Conservation (phyloP, 345 rosid genomes). For the Raphanus raphanistrum region DNA sequence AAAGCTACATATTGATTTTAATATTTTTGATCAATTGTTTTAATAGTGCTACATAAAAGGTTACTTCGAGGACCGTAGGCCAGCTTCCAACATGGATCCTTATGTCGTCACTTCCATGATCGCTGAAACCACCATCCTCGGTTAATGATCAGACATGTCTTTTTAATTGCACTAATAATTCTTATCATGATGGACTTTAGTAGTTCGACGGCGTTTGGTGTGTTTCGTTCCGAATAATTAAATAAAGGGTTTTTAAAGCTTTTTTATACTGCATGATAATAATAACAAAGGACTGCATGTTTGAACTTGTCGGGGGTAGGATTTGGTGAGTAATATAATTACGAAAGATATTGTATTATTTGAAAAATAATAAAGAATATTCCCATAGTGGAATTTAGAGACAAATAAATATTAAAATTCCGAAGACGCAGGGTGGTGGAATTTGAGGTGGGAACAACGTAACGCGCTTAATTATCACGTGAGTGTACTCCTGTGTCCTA, state of each 20-base stretch:
- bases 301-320: slow-evolving; percentile 9
- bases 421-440: slow-evolving; percentile 24
- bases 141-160: neutral
- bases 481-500: neutral
- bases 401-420: neutral
- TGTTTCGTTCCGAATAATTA: slow-evolving; percentile 8
- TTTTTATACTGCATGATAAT: neutral
- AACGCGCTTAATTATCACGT: slow-evolving; percentile 25
- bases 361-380: neutral
- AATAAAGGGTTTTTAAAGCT: slow-evolving; percentile 2
- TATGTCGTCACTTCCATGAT: slow-evolving; percentile 77
- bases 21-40: no score
- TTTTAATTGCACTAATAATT: slow-evolving; percentile 19
- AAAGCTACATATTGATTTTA: no score
- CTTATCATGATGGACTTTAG: neutral
- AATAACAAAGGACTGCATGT: neutral
- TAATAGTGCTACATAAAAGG: slow-evolving; percentile 40
- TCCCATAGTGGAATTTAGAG: neutral
- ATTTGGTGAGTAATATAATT: no score
- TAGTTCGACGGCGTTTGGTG: neutral
- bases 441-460: slow-evolving; percentile 29
- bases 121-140: slow-evolving; percentile 67
- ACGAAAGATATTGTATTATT: no score
- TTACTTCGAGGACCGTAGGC: slow-evolving; percentile 75
- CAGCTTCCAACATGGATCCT: slow-evolving; percentile 83